These are phyloP conservation scores for Eremomyces bilateralis DNA, from an alignment of 495 filamentous ascomycete species.

Conservation along the genomic window DNA sequence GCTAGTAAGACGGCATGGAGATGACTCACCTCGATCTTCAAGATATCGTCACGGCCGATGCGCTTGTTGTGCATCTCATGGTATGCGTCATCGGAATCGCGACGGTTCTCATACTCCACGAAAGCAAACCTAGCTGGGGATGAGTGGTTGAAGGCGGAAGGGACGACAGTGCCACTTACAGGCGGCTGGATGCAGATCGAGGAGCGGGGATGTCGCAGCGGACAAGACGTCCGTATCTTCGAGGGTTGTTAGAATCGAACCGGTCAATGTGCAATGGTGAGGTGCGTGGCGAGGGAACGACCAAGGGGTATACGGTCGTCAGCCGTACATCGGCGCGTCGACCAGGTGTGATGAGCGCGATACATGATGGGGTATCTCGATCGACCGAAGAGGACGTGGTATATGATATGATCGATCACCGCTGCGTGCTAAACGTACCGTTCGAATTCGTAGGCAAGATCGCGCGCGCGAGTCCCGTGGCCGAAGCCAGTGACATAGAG, in stretches of 20 bases:
- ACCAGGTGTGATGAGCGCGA: constrained; percentile 7
- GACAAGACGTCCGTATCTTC: constrained; percentile 90
- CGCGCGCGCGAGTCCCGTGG: constrained; percentile 95
- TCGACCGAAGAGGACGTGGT: constrained; percentile 4
- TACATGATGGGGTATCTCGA: constrained; percentile 9
- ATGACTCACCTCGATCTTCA: constrained; percentile 87
- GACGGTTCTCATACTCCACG: constrained; percentile 97
- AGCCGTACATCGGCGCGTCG: too few species aligned
- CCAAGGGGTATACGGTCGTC: too few species aligned
- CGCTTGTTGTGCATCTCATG: constrained; percentile 99
- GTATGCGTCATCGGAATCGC: constrained; percentile 97
- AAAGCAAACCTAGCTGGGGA: constrained; percentile 62
- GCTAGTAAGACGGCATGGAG: constrained; percentile 5
- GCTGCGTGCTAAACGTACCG: constrained; percentile 51
- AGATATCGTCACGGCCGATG: constrained; percentile 78
- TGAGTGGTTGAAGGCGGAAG: constrained; percentile 10
- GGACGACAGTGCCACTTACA: constrained; percentile 40
- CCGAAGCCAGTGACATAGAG: constrained; percentile 97
- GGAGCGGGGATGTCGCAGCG: constrained; percentile 97
- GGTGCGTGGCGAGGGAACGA: too few species aligned
- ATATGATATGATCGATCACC: constrained; percentile 1
- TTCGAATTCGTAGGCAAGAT: constrained; percentile 99
- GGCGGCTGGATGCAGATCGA: constrained; percentile 70
- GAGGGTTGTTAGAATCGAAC: too few species aligned
- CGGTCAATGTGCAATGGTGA: too few species aligned